phyloP scores from a whole-genome alignment of 2,329 filamentous ascomycete species.

The Emericellopsis cladophorae region DNA sequence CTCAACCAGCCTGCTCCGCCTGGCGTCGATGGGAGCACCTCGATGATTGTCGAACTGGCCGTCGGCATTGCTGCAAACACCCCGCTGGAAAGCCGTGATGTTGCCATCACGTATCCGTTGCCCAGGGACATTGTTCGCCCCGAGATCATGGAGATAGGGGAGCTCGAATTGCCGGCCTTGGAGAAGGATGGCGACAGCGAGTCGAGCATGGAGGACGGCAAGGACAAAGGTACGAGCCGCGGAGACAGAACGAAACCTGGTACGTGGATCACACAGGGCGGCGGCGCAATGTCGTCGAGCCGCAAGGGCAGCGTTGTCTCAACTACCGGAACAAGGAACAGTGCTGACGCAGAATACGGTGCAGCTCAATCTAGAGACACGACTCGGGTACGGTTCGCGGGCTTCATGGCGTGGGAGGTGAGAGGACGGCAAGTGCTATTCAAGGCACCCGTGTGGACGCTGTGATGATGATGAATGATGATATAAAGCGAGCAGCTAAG shows the following conservation, averaged over 20 bases:
- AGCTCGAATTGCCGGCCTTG: constrained; percentile 52
- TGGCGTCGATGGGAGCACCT: constrained; percentile 76
- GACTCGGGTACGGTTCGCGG: constrained; percentile 58
- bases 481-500: not conserved
- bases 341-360: constrained; percentile 26
- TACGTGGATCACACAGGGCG: constrained; percentile 19
- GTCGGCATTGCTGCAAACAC: constrained; percentile 77
- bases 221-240: constrained; percentile 26
- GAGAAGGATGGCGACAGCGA: constrained; percentile 30
- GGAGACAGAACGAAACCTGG: constrained; percentile 33
- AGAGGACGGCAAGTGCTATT: constrained; percentile 61
- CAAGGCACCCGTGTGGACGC: constrained; percentile 63
- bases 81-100: constrained; percentile 82
- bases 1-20: constrained; percentile 64
- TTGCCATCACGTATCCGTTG: constrained; percentile 73
- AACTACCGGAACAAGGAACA: constrained; percentile 9
- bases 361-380: constrained; percentile 30
- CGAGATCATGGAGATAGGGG: constrained; percentile 77
- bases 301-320: constrained; percentile 14
- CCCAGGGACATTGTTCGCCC: constrained; percentile 61
- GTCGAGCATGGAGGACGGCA: constrained; percentile 25
- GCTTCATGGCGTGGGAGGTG: constrained; percentile 64
- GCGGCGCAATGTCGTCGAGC: constrained; percentile 3
- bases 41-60: constrained; percentile 87
- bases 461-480: constrained; percentile 15